Evolutionary conservation across 2,329 filamentous ascomycete species (phyloP).

Genomic region (Talaromyces albobiverticillius): DNA sequence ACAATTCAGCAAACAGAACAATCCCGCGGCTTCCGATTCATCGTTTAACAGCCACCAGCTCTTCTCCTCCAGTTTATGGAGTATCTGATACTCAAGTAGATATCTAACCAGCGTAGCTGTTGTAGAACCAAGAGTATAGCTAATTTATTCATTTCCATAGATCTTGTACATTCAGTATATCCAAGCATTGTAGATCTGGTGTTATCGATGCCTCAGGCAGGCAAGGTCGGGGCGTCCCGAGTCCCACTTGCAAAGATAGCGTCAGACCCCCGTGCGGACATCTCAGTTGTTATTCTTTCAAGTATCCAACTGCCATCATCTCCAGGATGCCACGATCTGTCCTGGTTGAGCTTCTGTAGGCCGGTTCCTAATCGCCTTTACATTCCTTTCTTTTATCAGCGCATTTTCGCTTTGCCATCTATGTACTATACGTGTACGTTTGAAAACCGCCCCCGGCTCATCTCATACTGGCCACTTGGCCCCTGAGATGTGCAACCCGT

Average conservation of each 20-base stretch:
- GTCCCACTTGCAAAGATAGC: constrained; percentile 12
- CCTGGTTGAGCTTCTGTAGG: neutral
- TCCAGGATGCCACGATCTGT: constrained; percentile 1
- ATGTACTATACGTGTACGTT: constrained; percentile 18
- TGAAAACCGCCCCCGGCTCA: constrained; percentile 7
- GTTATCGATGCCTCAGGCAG: neutral
- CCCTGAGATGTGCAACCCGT: constrained; percentile 6
- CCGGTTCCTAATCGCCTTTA: neutral
- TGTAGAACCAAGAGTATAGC: no score
- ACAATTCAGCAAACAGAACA: no score
- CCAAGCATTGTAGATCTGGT: no score
- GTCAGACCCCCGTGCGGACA: constrained; percentile 11
- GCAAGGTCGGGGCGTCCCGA: neutral
- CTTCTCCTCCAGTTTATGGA: no score
- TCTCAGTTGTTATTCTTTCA: constrained; percentile 3
- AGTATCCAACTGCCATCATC: constrained; percentile 1
- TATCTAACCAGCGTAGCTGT: no score
- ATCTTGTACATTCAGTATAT: no score
- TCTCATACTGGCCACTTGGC: constrained; percentile 17
- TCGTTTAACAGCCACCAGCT: no score
- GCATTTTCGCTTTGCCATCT: constrained; percentile 6
- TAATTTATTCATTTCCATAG: no score
- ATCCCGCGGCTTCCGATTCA: no score
- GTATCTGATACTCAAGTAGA: no score
- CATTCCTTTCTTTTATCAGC: constrained; percentile 3